Evolutionary conservation across 306 rosid species (phyloP).

Genomic region (Cucurbita maxima): DNA sequence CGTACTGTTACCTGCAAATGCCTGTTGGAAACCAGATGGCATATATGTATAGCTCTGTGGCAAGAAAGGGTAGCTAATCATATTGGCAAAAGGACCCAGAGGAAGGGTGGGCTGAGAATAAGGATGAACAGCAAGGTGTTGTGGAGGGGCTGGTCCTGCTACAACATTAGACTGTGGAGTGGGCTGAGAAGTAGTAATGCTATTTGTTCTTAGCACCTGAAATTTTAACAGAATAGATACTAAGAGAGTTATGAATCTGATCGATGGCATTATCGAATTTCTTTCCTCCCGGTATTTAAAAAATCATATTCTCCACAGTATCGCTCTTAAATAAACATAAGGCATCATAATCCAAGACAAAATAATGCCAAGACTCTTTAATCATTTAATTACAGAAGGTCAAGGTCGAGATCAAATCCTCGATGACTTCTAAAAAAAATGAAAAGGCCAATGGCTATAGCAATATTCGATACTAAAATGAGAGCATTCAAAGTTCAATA

Average conservation of each 20-base stretch:
- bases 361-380: too few species aligned
- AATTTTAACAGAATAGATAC: conserved; percentile 1
- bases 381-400: too few species aligned
- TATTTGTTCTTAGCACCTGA: conserved; percentile 68
- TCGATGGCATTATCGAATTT: too few species aligned
- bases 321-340: too few species aligned
- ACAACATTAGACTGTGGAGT: conserved; percentile 53
- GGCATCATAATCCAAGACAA: too few species aligned
- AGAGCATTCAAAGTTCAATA: too few species aligned
- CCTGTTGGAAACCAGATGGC: conserved; percentile 96
- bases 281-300: too few species aligned
- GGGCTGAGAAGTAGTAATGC: conserved; percentile 58
- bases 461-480: too few species aligned
- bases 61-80: conserved; percentile 91
- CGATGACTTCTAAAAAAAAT: too few species aligned
- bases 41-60: conserved; percentile 94
- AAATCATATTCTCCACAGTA: too few species aligned
- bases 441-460: too few species aligned
- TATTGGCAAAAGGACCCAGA: conserved; percentile 78
- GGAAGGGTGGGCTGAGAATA: conserved; percentile 90
- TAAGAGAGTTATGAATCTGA: neutral
- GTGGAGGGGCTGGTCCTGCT: conserved; percentile 85
- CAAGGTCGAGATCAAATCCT: too few species aligned
- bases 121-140: conserved; percentile 90
- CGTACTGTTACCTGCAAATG: conserved; percentile 83